Evolutionary conservation across 768 basidiomycete species (phyloP), one percentile per base, ranked within the genome.

Genomic region (Ramaria sp.): DNA sequence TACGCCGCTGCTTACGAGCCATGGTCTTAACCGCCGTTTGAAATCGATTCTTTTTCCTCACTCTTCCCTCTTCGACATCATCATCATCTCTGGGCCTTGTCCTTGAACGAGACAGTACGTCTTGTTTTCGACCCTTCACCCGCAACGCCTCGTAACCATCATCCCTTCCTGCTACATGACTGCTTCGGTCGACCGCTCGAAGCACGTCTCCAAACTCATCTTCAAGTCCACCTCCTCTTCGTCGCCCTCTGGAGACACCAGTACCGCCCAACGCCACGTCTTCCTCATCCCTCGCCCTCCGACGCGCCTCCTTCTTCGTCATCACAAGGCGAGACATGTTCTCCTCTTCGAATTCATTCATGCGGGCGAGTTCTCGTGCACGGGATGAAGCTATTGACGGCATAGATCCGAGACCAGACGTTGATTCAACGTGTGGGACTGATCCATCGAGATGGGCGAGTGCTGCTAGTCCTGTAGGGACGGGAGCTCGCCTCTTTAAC

Each of bases 271-370:
- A 73, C 17, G 91, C 91, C 59, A 97, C 71, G 61, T 91, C 88
- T 60, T 80, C 89, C 68, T 97, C 95, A 64, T 97, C 94, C 59
- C 80, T 76, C 53, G 68, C 71, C 19, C 94, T 77, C 46, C 83
- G 75, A 62, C 76, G 80, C 15, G 80, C 78, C 46, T 95, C 92
- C 64, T 82, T 84, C 76, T 97, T 97, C 67, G 85, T 88, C 81
- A 93, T 85, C 59, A 94, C 76, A 53, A 97, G 64, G 46, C 95
- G 84, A 38, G 88, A 89, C 71, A 97, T 91, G 69, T 95, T 93
- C 47, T 91, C 91, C 67, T 95, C 92, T 72, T 98, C 95, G 68
- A 90, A 98, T 60, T 91, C 84, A 51, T 80, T 82, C 70, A 96
- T 80, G 6, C 82, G 79, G 62, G 82, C 79, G 54, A 97, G 76